Evolutionary conservation across 1,139 yeast genomes (phyloP).

Genomic region (Geotrichum carabidarum): DNA sequence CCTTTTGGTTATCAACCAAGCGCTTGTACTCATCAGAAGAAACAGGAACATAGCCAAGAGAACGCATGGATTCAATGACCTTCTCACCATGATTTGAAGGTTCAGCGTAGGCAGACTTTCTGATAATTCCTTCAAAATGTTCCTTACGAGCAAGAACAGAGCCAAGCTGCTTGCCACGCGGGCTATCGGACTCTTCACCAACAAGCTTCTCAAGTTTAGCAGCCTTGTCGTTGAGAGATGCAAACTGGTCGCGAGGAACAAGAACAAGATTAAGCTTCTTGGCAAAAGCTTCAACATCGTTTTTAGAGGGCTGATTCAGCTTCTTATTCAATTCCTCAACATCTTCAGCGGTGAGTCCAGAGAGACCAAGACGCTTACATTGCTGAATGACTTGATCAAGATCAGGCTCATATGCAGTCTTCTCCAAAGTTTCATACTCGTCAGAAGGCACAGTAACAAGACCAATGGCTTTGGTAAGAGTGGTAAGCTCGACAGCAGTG

Average conservation of each 20-base stretch:
- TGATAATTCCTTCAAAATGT: conserved; percentile 36
- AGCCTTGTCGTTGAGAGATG: conserved; percentile 20
- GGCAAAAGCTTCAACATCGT: conserved; percentile 47
- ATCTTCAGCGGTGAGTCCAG: conserved; percentile 26
- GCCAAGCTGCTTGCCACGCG: conserved; percentile 22
- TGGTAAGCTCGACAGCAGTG: conserved; percentile 33
- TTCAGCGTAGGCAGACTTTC: conserved; percentile 20
- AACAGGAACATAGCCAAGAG: conserved; percentile 38
- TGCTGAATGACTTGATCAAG: conserved; percentile 28
- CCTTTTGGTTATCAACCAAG: conserved; percentile 34
- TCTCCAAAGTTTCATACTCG: conserved; percentile 34
- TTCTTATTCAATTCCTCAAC: conserved; percentile 24
- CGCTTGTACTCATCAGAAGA: conserved; percentile 38
- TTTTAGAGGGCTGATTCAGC: conserved; percentile 25
- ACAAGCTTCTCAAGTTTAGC: conserved; percentile 10
- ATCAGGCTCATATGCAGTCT: conserved; percentile 30
- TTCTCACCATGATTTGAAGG: conserved; percentile 29
- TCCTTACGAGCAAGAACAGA: conserved; percentile 38
- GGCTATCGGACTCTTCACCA: conserved; percentile 9
- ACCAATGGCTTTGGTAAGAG: conserved; percentile 39
- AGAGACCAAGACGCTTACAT: conserved; percentile 33
- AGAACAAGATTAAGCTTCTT: conserved; percentile 46
- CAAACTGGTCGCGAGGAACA: conserved; percentile 46
- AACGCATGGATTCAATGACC: conserved; percentile 34
- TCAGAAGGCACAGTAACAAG: conserved; percentile 38